Base-by-base conservation (phyloP, 228 moss, liverwort and hornwort species). In the Sphagnum magellanicum region DNA sequence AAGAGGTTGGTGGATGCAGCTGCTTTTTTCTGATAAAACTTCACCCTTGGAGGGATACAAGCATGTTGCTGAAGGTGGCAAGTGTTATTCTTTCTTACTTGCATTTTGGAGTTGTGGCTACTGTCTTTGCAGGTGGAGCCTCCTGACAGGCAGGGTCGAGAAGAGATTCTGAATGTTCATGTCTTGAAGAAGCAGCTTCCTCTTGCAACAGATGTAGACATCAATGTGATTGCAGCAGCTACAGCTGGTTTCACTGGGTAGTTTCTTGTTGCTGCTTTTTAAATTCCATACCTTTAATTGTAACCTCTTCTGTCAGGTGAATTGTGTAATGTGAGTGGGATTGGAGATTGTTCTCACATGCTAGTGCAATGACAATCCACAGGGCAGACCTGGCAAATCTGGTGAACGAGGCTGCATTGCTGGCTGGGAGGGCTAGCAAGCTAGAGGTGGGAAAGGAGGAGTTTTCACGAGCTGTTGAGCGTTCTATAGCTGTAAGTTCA, bases 191-290 rank as follows among this genome's bases (percentile, higher is more conserved):
- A 92, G 76, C 88, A 89, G 69, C 77, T 95, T 58, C 95, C 95
- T 66, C 81, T 95, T 73, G 87, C 95, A 32, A 64, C 88, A 69
- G 89, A 95, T 77, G 95, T 95, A 49, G 79, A 90, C 72, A 80
- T 95, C 6, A 89, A 83, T 64, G 81, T 88, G 53, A 88, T 95
- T 74, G 95, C 95, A 63, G 83, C 95, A 69, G 95, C 95, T 74
- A 95, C 95, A 59, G 85, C 92, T 66, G 95, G 95, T 10, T 95
- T 95, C 79, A 95, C 95, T 70, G 95, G 95, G 95, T 95, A 84
- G 11, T 64, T 6, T 13, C 64, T 46, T 15, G 13, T 67, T 8
- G 6, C 48, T 66, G 16, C 51, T 17, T 52, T 17, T 12, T 10
- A 50, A 6, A 8, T 13, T 13, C 10, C 51, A 53, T 7, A 17